phyloP scores from a whole-genome alignment of 139 green algal species.

The Spirogloea muscicola region DNA sequence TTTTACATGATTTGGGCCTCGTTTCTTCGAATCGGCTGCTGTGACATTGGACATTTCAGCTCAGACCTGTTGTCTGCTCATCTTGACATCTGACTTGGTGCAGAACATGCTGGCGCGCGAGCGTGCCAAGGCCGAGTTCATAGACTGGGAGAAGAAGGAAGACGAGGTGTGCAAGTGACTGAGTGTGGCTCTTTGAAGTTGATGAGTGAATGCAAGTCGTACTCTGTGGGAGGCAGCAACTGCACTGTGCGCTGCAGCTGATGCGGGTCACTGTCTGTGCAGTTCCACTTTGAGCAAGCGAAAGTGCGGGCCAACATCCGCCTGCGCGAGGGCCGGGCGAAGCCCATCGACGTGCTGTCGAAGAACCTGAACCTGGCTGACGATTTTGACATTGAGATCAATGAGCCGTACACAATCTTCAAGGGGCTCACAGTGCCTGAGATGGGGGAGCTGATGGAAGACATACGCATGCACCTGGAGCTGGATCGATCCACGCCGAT shows the following conservation, averaged over 20 bases:
- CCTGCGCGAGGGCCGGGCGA: slow-evolving; percentile 46
- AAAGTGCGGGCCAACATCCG: slow-evolving; percentile 46
- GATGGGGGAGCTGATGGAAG: slow-evolving; percentile 48
- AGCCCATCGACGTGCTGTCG: slow-evolving; percentile 50
- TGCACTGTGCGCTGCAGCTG: neutral
- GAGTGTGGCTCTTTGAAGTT: neutral
- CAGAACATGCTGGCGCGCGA: slow-evolving; percentile 35
- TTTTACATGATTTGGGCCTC: too few relatives aligned
- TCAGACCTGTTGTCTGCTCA: too few relatives aligned
- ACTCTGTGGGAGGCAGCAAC: too few relatives aligned
- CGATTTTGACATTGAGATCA: slow-evolving; percentile 41
- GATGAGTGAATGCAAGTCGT: neutral
- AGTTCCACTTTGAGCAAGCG: slow-evolving; percentile 51
- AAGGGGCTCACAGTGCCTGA: slow-evolving; percentile 44
- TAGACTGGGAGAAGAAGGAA: slow-evolving; percentile 53
- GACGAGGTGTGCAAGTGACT: slow-evolving; percentile 51
- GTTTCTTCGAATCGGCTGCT: too few relatives aligned
- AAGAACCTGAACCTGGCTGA: slow-evolving; percentile 32
- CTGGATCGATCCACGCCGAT: slow-evolving; percentile 32
- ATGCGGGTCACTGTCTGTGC: neutral
- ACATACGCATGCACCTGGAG: slow-evolving; percentile 40
- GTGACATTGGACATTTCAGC: too few relatives aligned
- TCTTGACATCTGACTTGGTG: too few relatives aligned
- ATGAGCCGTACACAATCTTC: slow-evolving; percentile 43
- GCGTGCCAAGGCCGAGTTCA: slow-evolving; percentile 34